Percentiles rank a stretch among this genome's conserved stretches.
phyloP scores from a whole-genome alignment of 2,329 filamentous ascomycete species.

The Penicillium sp. region DNA sequence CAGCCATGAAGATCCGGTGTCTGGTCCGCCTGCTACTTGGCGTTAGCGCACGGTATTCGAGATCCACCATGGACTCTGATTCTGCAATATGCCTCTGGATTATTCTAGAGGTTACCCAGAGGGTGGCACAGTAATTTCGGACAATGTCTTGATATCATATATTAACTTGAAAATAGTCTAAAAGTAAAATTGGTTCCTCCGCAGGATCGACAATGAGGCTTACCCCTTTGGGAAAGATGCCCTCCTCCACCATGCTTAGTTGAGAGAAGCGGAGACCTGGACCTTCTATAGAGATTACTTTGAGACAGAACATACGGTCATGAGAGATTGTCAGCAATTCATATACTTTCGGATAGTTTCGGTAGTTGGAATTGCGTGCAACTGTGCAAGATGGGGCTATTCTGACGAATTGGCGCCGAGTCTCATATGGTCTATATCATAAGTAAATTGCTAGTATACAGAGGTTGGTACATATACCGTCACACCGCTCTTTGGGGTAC shows the following conservation, averaged over 20 bases:
- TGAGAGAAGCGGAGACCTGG: background rate
- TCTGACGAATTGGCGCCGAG: background rate
- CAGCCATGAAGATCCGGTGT: background rate
- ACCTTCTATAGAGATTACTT: background rate
- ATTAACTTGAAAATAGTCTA: no score
- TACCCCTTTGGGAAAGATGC: no score
- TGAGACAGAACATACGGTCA: background rate
- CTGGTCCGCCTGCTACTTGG: background rate
- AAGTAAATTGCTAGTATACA: conserved; percentile 11
- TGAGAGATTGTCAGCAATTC: background rate
- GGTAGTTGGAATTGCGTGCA: background rate
- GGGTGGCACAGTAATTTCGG: background rate
- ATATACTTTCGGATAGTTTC: background rate
- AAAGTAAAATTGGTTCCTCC: no score
- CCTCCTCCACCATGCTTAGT: no score
- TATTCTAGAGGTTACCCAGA: background rate
- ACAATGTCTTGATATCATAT: no score
- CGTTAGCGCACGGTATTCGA: background rate
- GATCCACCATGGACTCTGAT: background rate
- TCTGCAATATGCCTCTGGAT: background rate
- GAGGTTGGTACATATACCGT: background rate
- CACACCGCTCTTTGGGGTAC: background rate
- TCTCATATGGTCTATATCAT: conserved; percentile 9
- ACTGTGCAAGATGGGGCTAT: background rate
- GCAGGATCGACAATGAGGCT: no score